Evolutionary conservation across 345 rosid species (phyloP), one percentile per base, ranked within the genome.

Genomic region (Citrus hindsii): DNA sequence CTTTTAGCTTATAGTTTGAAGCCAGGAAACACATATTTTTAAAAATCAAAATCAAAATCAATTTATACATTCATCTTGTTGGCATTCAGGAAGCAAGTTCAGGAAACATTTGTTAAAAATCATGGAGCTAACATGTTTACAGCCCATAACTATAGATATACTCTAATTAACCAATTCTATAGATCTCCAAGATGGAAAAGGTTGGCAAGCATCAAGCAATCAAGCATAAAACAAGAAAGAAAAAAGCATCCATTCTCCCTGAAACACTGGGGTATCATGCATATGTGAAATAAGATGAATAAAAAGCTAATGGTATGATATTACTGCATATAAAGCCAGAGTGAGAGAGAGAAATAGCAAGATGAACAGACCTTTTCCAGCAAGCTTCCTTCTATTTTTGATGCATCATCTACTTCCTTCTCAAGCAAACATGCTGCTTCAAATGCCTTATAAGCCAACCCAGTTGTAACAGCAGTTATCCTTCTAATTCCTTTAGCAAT

Each of bases 401-500:
- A 89, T 71, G 94, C 92, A 78, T 93, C 91, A 37, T 82, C 83
- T 69, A 89, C 94, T 81, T 94, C 96, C 81, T 85, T 86, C 82
- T 90, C 94, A 80, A 97, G 91, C 24, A 74, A 76, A 22, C 80
- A 77, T 22, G 98, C 98, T 74, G 76, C 65, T 61, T 90, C 85
- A 79, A 92, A 71, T 42, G 99, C 98, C 74, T 91, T 85, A 81
- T 86, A 87, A 79, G 98, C 99, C 83, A 78, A 71, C 66, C 89
- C 95, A 77, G 94, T 83, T 3, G 99, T 97, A 66, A 93, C 94
- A 72, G 97, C 99, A 84, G 98, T 92, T 84, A 97, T 85, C 82
- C 98, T 90, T 61, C 98, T 77, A 48, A 97, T 83, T 77, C 98
- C 98, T 89, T 92, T 94, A 67, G 97, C 97, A 84, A 97, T 92